Evolutionary conservation across 2,329 filamentous ascomycete species (phyloP).

Genomic region (Aspergillus cejpii): DNA sequence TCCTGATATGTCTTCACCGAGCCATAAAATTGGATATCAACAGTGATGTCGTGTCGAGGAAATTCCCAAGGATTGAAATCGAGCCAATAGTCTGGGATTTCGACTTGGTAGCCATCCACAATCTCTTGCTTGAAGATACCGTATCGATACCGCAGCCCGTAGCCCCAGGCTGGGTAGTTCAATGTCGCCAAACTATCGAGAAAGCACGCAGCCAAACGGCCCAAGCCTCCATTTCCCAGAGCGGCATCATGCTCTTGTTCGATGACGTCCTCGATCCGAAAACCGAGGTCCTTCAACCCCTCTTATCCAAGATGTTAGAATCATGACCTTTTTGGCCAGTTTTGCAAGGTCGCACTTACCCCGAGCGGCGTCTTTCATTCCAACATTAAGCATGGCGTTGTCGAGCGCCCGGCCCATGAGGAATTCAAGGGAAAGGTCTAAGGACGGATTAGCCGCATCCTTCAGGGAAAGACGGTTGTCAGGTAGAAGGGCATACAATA

Average conservation of each 20-base stretch:
- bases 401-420: slow-evolving; percentile 94
- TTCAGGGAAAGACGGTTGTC: not conserved
- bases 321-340: slow-evolving; percentile 9
- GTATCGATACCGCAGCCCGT: slow-evolving; percentile 90
- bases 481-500: slow-evolving; percentile 57
- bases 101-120: slow-evolving; percentile 93
- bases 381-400: slow-evolving; percentile 97
- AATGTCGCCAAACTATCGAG: slow-evolving; percentile 91
- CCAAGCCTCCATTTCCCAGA: slow-evolving; percentile 90
- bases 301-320: slow-evolving; percentile 46
- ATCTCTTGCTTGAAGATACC: slow-evolving; percentile 99
- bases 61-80: slow-evolving; percentile 99
- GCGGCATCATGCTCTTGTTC: slow-evolving; percentile 93
- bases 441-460: not conserved
- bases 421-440: slow-evolving; percentile 89
- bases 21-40: slow-evolving; percentile 96
- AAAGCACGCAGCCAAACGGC: slow-evolving; percentile 91
- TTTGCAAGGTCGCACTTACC: slow-evolving; percentile 47
- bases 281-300: slow-evolving; percentile 81
- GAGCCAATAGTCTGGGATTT: slow-evolving; percentile 97
- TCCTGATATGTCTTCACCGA: slow-evolving; percentile 68
- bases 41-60: slow-evolving; percentile 85
- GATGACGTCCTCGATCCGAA: slow-evolving; percentile 94
- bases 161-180: slow-evolving; percentile 96
- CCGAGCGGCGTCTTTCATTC: slow-evolving; percentile 75